A percentile compares a stretch with the other conserved stretches of the same genome.
Conservation (phyloP, 1,139 yeast genomes). For the Candida smagusa region DNA sequence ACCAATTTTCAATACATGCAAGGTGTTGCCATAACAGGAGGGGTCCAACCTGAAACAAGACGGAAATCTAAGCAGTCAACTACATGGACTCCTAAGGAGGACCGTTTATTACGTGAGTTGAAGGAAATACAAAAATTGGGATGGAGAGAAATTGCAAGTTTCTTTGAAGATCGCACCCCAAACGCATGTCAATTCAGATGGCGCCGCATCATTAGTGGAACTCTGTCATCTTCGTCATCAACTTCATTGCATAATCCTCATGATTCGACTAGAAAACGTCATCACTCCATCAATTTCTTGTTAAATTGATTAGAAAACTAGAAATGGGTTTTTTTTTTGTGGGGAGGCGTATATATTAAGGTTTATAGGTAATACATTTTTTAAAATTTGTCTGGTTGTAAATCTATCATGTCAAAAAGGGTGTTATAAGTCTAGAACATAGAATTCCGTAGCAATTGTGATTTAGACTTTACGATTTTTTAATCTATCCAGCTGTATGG, state of each 20-base stretch:
- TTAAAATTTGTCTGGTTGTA: not conserved
- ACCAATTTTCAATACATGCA: slow-evolving; percentile 5
- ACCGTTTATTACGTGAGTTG: slow-evolving; percentile 33
- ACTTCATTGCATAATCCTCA: slow-evolving; percentile 4
- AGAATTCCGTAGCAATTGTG: no score
- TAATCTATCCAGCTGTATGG: no score
- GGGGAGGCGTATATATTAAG: not conserved
- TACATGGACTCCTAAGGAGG: slow-evolving; percentile 42
- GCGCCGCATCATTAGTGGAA: slow-evolving; percentile 40
- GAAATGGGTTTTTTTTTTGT: not conserved
- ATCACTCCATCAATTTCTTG: slow-evolving; percentile 26
- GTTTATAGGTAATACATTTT: not conserved
- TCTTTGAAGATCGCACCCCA: slow-evolving; percentile 43
- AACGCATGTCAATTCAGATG: slow-evolving; percentile 49
- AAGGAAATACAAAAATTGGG: slow-evolving; percentile 43
- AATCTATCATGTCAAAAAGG: no score
- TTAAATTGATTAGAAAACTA: slow-evolving; percentile 14
- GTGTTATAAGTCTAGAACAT: no score
- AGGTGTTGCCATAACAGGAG: slow-evolving; percentile 4
- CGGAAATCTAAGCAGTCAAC: slow-evolving; percentile 32
- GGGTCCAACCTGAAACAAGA: slow-evolving; percentile 4
- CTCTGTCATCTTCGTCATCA: slow-evolving; percentile 10
- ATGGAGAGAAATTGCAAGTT: slow-evolving; percentile 44
- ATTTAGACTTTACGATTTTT: no score
- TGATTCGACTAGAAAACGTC: slow-evolving; percentile 20